These are phyloP conservation scores for Panaeolus cyanescens DNA, from an alignment of 768 basidiomycete species.

Conservation along the genomic window DNA sequence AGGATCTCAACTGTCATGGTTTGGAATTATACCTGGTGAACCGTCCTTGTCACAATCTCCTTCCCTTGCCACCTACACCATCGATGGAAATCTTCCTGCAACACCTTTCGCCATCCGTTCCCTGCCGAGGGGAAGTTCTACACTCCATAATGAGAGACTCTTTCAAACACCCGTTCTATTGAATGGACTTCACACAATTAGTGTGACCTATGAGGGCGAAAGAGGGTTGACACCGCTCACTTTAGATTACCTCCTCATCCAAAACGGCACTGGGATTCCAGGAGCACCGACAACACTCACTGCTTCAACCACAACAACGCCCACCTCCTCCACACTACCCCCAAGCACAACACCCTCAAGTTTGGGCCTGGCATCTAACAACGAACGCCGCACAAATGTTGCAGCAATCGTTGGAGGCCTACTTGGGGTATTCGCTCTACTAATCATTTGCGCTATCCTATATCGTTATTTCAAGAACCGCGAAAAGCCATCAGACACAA, in stretches of 20 bases:
- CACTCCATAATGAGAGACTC: slow-evolving; percentile 18
- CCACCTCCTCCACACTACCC: background rate
- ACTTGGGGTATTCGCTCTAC: background rate
- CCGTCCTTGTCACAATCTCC: slow-evolving; percentile 3
- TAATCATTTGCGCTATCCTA: background rate
- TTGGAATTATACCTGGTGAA: slow-evolving; percentile 19
- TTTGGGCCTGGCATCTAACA: background rate
- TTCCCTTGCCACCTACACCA: slow-evolving; percentile 19
- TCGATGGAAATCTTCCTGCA: slow-evolving; percentile 17
- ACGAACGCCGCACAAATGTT: slow-evolving; percentile 1
- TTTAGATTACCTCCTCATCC: slow-evolving; percentile 19
- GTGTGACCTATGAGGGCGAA: slow-evolving; percentile 17
- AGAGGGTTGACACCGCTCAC: slow-evolving; percentile 21
- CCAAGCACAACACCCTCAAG: background rate
- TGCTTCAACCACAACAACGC: background rate
- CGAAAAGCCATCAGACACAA: background rate
- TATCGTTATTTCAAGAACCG: background rate
- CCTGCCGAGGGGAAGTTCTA: background rate
- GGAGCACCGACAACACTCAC: background rate
- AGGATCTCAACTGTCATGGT: slow-evolving; percentile 23
- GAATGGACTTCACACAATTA: slow-evolving; percentile 18
- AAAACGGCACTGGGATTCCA: slow-evolving; percentile 10
- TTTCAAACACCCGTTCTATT: slow-evolving; percentile 19
- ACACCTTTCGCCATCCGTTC: slow-evolving; percentile 16
- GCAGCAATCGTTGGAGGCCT: slow-evolving; percentile 1